Evolutionary conservation across 768 basidiomycete genomes (phyloP).

Genomic region (Butyriboletus loyo): DNA sequence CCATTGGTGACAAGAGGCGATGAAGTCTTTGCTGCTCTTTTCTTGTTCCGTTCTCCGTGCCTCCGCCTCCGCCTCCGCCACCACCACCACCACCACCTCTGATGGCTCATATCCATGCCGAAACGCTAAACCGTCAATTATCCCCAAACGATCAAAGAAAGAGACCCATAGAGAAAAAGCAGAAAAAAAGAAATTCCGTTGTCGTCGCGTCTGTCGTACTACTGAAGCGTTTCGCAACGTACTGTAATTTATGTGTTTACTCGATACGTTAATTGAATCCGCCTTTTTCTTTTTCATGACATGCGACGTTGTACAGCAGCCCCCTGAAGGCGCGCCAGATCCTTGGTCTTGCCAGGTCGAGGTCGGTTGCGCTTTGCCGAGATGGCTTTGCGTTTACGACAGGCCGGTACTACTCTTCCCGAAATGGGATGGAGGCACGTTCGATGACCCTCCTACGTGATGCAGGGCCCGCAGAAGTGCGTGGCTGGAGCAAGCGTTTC

Average conservation of each 20-base stretch:
- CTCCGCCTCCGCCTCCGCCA: constrained; percentile 5
- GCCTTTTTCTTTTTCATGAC: too few relatives aligned
- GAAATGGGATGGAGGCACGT: too few relatives aligned
- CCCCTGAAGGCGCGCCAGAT: too few relatives aligned
- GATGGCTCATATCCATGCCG: constrained; percentile 2
- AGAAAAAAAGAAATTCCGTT: background rate
- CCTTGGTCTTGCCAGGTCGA: too few relatives aligned
- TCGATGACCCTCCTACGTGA: too few relatives aligned
- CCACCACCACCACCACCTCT: background rate
- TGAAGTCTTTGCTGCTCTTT: background rate
- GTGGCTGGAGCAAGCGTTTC: too few relatives aligned
- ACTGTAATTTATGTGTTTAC: constrained; percentile 5
- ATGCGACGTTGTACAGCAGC: too few relatives aligned
- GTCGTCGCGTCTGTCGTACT: background rate
- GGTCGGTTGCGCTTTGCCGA: too few relatives aligned
- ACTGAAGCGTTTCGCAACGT: background rate
- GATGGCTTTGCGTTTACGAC: too few relatives aligned
- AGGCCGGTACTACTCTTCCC: too few relatives aligned
- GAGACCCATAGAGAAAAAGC: background rate
- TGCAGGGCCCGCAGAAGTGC: too few relatives aligned
- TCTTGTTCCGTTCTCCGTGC: background rate
- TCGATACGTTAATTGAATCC: background rate
- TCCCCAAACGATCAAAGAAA: background rate
- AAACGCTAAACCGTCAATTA: background rate
- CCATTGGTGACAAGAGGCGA: constrained; percentile 13